Percentiles rank a stretch among this genome's conserved stretches.
Evolutionary conservation across 2,329 filamentous ascomycete genomes (phyloP).

Genomic region (Trematosphaeria pertusa): DNA sequence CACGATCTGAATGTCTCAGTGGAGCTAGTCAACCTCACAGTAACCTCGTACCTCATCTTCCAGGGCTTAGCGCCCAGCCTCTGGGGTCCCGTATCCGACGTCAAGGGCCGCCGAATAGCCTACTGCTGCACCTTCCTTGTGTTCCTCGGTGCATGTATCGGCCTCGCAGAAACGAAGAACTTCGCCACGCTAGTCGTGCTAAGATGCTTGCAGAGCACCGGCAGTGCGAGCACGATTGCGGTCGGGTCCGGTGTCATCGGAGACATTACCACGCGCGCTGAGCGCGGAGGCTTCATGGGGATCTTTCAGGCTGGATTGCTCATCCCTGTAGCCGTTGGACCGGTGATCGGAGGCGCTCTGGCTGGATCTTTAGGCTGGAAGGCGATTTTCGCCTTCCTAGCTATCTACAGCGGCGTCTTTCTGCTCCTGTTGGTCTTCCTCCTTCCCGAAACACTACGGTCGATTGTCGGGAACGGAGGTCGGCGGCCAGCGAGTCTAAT

Average conservation of each 20-base stretch:
- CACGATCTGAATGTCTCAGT: constrained; percentile 48
- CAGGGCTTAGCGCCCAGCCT: constrained; percentile 54
- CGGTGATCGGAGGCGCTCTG: constrained; percentile 59
- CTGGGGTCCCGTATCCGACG: constrained; percentile 52
- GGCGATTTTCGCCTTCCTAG: constrained; percentile 62
- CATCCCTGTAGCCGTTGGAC: constrained; percentile 53
- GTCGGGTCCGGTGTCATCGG: constrained; percentile 52
- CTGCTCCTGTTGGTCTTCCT: constrained; percentile 41
- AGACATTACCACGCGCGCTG: constrained; percentile 51
- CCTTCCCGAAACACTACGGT: constrained; percentile 50
- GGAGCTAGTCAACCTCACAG: constrained; percentile 49
- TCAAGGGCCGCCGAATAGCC: constrained; percentile 48
- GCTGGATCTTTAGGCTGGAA: constrained; percentile 59
- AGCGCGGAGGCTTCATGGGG: constrained; percentile 53
- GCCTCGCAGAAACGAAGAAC: constrained; percentile 47
- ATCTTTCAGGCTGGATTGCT: constrained; percentile 49
- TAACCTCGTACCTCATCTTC: constrained; percentile 56
- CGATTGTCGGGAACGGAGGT: constrained; percentile 9
- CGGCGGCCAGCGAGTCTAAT: no score
- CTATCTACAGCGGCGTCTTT: constrained; percentile 53
- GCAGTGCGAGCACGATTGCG: constrained; percentile 53
- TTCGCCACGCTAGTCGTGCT: constrained; percentile 51
- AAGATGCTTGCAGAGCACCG: constrained; percentile 53
- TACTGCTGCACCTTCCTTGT: constrained; percentile 51
- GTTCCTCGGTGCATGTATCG: constrained; percentile 50